Base-by-base conservation (phyloP, 2,329 filamentous ascomycete genomes). In the Mariannaea sp. region DNA sequence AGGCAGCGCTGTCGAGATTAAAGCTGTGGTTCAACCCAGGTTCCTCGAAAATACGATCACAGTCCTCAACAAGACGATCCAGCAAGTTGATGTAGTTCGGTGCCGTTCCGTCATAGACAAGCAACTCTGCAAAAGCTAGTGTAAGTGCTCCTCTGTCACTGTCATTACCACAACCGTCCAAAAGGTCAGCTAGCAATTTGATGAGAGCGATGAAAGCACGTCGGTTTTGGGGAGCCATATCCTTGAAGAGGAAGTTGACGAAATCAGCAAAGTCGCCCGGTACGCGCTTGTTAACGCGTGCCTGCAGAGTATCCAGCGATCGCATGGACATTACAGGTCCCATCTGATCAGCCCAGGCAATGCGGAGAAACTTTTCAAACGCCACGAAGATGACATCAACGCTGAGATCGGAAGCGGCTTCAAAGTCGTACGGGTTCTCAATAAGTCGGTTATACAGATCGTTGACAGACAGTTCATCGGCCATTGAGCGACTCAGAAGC, bases 101-200 rank as follows among this genome's bases (percentile, higher is more conserved):
- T 2, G 92, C 85, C 56, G 87, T 85, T 6, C 87, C 88, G 53
- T 92, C 87, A 4, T 86, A 82, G 2, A 94, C 88, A 6, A 97
- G 77, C 44, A 97, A 79, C 68, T 97, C 92, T 0, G 92, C 87
- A 75, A 97, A 97, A 1, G 91, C 89, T 38, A 90, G 84, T 0
- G 92, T 97, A 62, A 97, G 74, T 17, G 90, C 89, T 42, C 93
- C 93, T 41, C 92, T 83, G 68, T 97, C 93, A 26, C 91, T 89
- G 67, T 97, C 93, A 65, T 96, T 96, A 44, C 87, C 87, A 61
- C 92, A 96, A 3, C 90, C 92, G 59, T 96, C 92, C 6, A 97
- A 81, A 24, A 97, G 77, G 67, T 96, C 91, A 1, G 90, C 89
- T 19, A 97, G 79, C 26, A 97, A 80, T 65, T 91, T 93, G 67